These are phyloP conservation scores for Phaffia australis DNA, from an alignment of 768 basidiomycete species.

Conservation along the genomic window DNA sequence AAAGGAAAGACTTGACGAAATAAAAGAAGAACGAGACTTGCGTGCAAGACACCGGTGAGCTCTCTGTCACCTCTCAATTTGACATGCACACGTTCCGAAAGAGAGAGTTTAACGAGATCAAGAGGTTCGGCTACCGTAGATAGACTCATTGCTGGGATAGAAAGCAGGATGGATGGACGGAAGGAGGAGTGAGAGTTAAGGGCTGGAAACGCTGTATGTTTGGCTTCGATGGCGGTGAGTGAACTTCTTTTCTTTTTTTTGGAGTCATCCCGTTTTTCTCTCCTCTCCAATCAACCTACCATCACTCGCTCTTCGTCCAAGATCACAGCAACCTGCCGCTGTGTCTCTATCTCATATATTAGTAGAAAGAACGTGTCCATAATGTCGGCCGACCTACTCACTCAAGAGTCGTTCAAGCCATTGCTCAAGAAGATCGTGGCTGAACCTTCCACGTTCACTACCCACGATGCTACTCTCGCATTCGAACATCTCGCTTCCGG, in stretches of 20 bases:
- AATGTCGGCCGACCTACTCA: constrained; percentile 29
- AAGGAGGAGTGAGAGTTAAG: too few relatives aligned
- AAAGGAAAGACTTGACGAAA: background rate
- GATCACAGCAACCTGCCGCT: background rate
- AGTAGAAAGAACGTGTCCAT: too few relatives aligned
- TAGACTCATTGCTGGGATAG: background rate
- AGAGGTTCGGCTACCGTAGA: constrained; percentile 60
- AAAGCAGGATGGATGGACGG: too few relatives aligned
- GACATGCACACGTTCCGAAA: constrained; percentile 95
- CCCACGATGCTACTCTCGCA: constrained; percentile 57
- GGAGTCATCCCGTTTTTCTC: background rate
- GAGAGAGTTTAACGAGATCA: constrained; percentile 88
- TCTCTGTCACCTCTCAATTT: constrained; percentile 92
- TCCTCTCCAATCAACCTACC: background rate
- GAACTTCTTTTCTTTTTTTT: background rate
- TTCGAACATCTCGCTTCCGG: constrained; percentile 51
- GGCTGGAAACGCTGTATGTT: too few relatives aligned
- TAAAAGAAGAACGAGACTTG: constrained; percentile 40
- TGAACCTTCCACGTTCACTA: constrained; percentile 39
- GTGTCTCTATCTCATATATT: background rate
- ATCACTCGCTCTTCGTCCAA: background rate
- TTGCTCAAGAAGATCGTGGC: constrained; percentile 58
- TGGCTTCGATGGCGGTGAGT: too few relatives aligned
- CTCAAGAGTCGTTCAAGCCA: constrained; percentile 68
- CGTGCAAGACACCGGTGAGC: constrained; percentile 82